Base-by-base conservation (phyloP, 116 monocot species). In the Dioscorea cayenensis region DNA sequence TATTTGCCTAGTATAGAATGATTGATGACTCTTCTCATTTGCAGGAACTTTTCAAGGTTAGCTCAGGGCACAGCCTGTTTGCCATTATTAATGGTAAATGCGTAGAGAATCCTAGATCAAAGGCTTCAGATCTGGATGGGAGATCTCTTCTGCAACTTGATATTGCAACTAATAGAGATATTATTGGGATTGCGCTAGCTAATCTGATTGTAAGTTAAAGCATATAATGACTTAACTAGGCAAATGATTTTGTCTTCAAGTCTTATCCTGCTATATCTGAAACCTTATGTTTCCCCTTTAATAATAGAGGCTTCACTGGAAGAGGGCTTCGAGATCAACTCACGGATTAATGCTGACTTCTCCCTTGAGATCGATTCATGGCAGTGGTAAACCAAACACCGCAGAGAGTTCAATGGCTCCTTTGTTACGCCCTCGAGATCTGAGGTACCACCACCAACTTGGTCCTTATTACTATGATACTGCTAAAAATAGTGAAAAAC, bases 301-400 rank as follows among this genome's bases (percentile, higher is more conserved):
- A 35, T 64, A 73, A 27, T 70, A 90, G 90, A 90, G 90, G 73
- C 81, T 90, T 76, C 74, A 90, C 66, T 90, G 90, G 90, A 90
- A 86, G 69, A 80, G 86, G 71, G 83, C 90, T 52, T 90, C 86
- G 20, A 90, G 63, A 70, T 69, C 20, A 20, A 90, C 77, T 37
- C 81, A 49, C 77, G 90, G 90, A 18, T 64, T 90, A 74, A 81
- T 90, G 90, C 49, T 86, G 62, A 90, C 81, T 70, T 86, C 86
- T 43, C 90, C 90, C 19, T 81, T 90, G 51, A 81, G 83, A 72
- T 51, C 77, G 48, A 29, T 79, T 62, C 35, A 19, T 59, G 77
- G 74, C 29, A 68, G 64, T 68, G 77, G 48, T 14, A 77, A 69
- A 18, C 18, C 25, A 59, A 66, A 50, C 51, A 67, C 72, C 28